Evolutionary conservation across 2,329 filamentous ascomycete species (phyloP).

Genomic region (Nannizziopsis arthrosporioides): DNA sequence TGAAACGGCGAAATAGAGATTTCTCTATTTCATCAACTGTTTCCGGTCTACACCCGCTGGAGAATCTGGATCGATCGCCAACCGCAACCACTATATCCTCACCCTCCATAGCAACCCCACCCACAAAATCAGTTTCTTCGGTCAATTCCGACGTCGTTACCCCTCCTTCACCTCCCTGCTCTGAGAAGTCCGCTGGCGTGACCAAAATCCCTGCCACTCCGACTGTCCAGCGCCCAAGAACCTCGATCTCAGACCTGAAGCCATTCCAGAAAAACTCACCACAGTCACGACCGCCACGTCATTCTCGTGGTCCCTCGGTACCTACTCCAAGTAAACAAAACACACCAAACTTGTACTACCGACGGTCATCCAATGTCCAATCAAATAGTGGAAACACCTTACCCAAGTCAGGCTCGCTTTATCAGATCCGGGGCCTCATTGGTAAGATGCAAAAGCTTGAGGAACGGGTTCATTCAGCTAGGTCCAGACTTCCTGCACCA

Average conservation of each 20-base stretch:
- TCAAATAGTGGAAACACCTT: constrained; percentile 15
- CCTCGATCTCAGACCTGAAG: constrained; percentile 38
- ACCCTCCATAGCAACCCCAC: constrained; percentile 78
- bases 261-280: constrained; percentile 44
- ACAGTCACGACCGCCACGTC: constrained; percentile 35
- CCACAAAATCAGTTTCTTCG: constrained; percentile 54
- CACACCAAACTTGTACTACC: constrained; percentile 35
- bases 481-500: constrained; percentile 81
- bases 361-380: constrained; percentile 18
- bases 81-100: constrained; percentile 66
- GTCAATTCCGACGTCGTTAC: constrained; percentile 58
- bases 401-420: constrained; percentile 53
- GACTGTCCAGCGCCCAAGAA: constrained; percentile 33
- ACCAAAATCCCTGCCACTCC: constrained; percentile 45
- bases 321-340: constrained; percentile 39
- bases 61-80: constrained; percentile 51
- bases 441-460: constrained; percentile 96
- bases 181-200: constrained; percentile 60
- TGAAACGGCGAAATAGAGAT: constrained; percentile 39
- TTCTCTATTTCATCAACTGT: constrained; percentile 29
- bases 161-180: constrained; percentile 87
- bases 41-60: constrained; percentile 30
- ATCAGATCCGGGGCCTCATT: constrained; percentile 85
- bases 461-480: constrained; percentile 78
- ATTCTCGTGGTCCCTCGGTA: constrained; percentile 49